Evolutionary conservation across 1,139 yeast genomes (phyloP).

Genomic region (Magnusiomyces tetraspermus): DNA sequence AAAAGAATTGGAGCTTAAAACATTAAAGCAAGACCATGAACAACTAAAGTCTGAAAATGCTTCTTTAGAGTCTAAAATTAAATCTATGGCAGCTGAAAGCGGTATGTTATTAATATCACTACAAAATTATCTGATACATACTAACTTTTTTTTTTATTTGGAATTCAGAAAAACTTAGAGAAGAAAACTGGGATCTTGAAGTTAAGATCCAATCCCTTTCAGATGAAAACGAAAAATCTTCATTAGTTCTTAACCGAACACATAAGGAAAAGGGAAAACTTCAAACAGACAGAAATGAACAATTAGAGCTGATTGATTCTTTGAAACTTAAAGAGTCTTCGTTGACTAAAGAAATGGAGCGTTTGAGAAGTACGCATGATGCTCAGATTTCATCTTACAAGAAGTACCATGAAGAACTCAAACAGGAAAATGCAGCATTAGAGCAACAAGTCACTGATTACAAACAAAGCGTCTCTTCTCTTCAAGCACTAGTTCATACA

Average conservation of each 20-base stretch:
- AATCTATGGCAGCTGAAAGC: slow-evolving; percentile 14
- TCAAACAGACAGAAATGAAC: slow-evolving; percentile 24
- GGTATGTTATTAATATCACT: neutral
- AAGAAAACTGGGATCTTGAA: slow-evolving; percentile 74
- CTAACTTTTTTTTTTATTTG: slow-evolving; percentile 21
- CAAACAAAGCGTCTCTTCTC: slow-evolving; percentile 17
- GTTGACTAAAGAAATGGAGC: slow-evolving; percentile 23
- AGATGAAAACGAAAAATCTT: slow-evolving; percentile 34
- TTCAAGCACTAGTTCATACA: slow-evolving; percentile 31
- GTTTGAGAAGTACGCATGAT: slow-evolving; percentile 22
- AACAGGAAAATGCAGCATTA: slow-evolving; percentile 22
- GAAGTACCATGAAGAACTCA: slow-evolving; percentile 20
- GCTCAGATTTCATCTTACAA: slow-evolving; percentile 17
- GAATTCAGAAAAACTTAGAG: slow-evolving; percentile 50
- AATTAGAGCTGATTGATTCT: slow-evolving; percentile 29
- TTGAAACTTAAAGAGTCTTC: slow-evolving; percentile 26
- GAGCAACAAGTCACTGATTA: slow-evolving; percentile 17
- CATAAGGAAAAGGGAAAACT: slow-evolving; percentile 23
- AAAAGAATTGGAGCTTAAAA: neutral
- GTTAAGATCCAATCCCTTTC: slow-evolving; percentile 44
- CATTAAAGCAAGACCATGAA: slow-evolving; percentile 38
- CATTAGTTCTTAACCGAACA: slow-evolving; percentile 23
- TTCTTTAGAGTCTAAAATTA: slow-evolving; percentile 43
- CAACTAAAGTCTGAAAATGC: slow-evolving; percentile 35
- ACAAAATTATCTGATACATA: neutral